Conservation (phyloP, 257 asterid genomes). For the Lavandula angustifolia region DNA sequence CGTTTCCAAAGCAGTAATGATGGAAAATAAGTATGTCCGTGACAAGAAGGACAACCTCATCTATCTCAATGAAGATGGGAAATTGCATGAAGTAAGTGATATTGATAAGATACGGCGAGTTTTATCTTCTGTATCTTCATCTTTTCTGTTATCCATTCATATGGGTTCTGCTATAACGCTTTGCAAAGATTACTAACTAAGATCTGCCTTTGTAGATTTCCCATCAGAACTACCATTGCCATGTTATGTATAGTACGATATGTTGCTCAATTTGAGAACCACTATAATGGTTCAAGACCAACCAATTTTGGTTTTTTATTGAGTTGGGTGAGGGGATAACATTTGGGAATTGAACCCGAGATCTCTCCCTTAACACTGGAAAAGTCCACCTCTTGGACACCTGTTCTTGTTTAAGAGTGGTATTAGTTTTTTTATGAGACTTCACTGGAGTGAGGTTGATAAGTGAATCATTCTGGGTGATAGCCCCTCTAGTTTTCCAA, state of each 20-base stretch:
- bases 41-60: slow-evolving; percentile 69
- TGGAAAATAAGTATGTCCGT: slow-evolving; percentile 69
- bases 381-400: too few relatives aligned
- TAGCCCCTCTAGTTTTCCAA: slow-evolving; percentile 4
- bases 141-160: slow-evolving; percentile 18
- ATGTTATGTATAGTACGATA: not conserved
- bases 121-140: slow-evolving; percentile 13
- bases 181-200: not conserved
- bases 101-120: not conserved
- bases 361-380: too few relatives aligned
- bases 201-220: slow-evolving; percentile 11
- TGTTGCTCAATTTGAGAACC: slow-evolving; percentile 16
- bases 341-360: too few relatives aligned
- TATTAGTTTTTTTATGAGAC: not conserved
- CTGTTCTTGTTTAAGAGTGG: slow-evolving; percentile 8
- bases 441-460: slow-evolving; percentile 3
- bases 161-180: slow-evolving; percentile 17
- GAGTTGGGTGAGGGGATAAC: too few relatives aligned
- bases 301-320: not conserved
- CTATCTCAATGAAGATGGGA: slow-evolving; percentile 68
- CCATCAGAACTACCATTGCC: slow-evolving; percentile 10
- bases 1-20: slow-evolving; percentile 74
- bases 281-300: not conserved
- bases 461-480: not conserved
- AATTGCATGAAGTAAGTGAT: slow-evolving; percentile 75